phyloP scores from a whole-genome alignment of 2,329 filamentous ascomycete genomes.

The Stagonosporopsis rhizophila region DNA sequence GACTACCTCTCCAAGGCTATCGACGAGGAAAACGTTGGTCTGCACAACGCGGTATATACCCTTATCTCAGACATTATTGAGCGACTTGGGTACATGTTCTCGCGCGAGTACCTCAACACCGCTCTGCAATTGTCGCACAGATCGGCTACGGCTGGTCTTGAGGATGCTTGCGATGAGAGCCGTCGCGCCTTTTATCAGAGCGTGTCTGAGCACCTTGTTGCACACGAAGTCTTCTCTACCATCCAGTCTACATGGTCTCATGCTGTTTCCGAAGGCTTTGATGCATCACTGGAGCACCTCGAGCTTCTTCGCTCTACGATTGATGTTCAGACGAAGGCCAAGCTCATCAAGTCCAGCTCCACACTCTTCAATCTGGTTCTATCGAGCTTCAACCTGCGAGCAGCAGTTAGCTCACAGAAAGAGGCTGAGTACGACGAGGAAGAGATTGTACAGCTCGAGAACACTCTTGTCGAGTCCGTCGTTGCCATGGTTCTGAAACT shows the following conservation, averaged over 20 bases:
- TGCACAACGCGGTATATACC: slow-evolving; percentile 84
- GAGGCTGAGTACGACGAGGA: slow-evolving; percentile 56
- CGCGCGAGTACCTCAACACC: slow-evolving; percentile 73
- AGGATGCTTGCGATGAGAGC: slow-evolving; percentile 68
- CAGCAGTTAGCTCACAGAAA: slow-evolving; percentile 43
- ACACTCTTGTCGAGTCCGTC: slow-evolving; percentile 70
- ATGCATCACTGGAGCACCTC: slow-evolving; percentile 68
- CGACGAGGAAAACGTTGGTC: slow-evolving; percentile 60
- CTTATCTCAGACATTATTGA: slow-evolving; percentile 81
- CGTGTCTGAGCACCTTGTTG: slow-evolving; percentile 77
- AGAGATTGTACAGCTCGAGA: slow-evolving; percentile 67
- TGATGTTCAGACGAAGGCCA: slow-evolving; percentile 77
- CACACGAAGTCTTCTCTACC: slow-evolving; percentile 76
- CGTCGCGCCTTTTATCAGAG: slow-evolving; percentile 74
- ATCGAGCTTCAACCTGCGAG: slow-evolving; percentile 69
- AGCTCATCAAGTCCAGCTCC: slow-evolving; percentile 76
- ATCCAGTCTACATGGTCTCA: slow-evolving; percentile 75
- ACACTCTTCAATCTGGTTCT: slow-evolving; percentile 69
- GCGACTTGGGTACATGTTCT: slow-evolving; percentile 88
- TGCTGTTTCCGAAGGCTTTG: slow-evolving; percentile 67
- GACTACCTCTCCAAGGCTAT: slow-evolving; percentile 73
- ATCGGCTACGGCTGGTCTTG: slow-evolving; percentile 70
- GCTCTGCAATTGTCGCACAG: slow-evolving; percentile 75
- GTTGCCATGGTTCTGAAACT: slow-evolving; percentile 96
- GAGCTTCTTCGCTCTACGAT: slow-evolving; percentile 74